A percentile compares a stretch with the other conserved stretches of the same genome.
Conservation (phyloP, 192 early-diverging fungal genomes). For the Backusella liffmaniae region DNA sequence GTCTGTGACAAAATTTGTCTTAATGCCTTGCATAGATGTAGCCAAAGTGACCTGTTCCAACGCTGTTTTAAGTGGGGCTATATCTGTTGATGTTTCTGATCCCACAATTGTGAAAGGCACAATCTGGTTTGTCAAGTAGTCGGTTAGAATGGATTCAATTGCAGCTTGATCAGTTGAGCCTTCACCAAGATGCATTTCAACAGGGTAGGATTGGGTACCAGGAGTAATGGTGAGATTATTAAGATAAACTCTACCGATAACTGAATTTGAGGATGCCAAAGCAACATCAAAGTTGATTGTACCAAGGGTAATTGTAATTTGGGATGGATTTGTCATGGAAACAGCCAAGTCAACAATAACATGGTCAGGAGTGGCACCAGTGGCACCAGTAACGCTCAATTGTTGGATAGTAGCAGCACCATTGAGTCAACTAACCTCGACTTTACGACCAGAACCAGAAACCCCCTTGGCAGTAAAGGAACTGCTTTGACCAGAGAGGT, state of each 20-base stretch:
- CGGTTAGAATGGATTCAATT: conserved; percentile 30
- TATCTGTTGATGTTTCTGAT: conserved; percentile 29
- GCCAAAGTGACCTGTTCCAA: conserved; percentile 39
- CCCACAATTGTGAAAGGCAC: conserved; percentile 39
- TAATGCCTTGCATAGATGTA: conserved; percentile 46
- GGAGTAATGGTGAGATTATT: conserved; percentile 45
- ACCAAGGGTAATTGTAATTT: conserved; percentile 49
- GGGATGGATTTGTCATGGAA: conserved; percentile 45
- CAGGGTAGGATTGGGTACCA: conserved; percentile 42
- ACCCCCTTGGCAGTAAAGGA: too few species aligned
- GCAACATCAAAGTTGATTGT: conserved; percentile 42
- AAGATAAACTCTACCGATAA: conserved; percentile 46
- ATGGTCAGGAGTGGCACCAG: not conserved
- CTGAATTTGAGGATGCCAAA: conserved; percentile 14
- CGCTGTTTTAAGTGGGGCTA: conserved; percentile 43
- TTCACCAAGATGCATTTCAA: conserved; percentile 41
- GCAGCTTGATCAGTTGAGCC: conserved; percentile 24
- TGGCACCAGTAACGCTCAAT: not conserved
- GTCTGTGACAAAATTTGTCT: conserved; percentile 34
- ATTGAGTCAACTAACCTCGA: too few species aligned
- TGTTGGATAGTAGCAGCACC: not conserved
- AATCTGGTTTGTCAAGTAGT: conserved; percentile 39
- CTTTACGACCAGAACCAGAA: too few species aligned
- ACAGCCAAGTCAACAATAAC: not conserved
- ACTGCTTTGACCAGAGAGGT: too few species aligned